A percentile compares a stretch with the other conserved stretches of the same genome.
Evolutionary conservation across 805 yeast genomes (phyloP).

Genomic region (Schwanniomyces vanrijiae): DNA sequence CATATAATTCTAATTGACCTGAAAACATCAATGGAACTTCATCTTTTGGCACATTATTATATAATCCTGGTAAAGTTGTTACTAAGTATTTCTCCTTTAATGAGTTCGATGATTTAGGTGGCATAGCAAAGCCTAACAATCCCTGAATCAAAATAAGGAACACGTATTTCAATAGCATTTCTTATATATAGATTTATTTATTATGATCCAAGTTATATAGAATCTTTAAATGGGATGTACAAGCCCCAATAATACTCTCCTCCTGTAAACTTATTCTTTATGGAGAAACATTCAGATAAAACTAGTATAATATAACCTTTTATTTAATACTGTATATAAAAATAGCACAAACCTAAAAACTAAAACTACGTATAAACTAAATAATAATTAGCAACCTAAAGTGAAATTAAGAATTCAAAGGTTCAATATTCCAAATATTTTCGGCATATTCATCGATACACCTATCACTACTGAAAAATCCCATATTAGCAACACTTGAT

Average conservation of each 20-base stretch:
- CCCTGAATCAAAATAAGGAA: slow-evolving; percentile 4
- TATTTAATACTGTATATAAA: not conserved
- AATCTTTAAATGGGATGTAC: not conserved
- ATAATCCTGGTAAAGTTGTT: slow-evolving; percentile 37
- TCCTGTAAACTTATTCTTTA: not conserved
- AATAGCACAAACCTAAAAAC: not conserved
- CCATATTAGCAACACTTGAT: slow-evolving; percentile 84
- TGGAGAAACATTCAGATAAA: not conserved
- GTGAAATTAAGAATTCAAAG: slow-evolving; percentile 35
- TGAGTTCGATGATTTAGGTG: slow-evolving; percentile 4
- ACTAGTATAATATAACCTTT: not conserved
- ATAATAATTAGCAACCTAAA: not conserved
- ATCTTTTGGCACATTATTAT: slow-evolving; percentile 26
- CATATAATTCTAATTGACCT: slow-evolving; percentile 62
- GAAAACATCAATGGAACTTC: slow-evolving; percentile 58
- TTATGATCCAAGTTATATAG: not conserved
- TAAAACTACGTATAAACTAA: not conserved
- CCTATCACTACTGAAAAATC: slow-evolving; percentile 88
- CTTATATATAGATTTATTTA: not conserved
- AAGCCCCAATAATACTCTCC: not conserved
- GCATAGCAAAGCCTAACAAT: slow-evolving; percentile 6
- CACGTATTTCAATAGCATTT: not conserved
- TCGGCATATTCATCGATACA: slow-evolving; percentile 92
- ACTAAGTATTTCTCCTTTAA: slow-evolving; percentile 16
- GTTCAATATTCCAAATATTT: slow-evolving; percentile 89